Percentiles rank a stretch among this genome's conserved stretches.
Evolutionary conservation across 371 early-diverging fungal species (phyloP).

Genomic region (Saksenaea oblongispora): DNA sequence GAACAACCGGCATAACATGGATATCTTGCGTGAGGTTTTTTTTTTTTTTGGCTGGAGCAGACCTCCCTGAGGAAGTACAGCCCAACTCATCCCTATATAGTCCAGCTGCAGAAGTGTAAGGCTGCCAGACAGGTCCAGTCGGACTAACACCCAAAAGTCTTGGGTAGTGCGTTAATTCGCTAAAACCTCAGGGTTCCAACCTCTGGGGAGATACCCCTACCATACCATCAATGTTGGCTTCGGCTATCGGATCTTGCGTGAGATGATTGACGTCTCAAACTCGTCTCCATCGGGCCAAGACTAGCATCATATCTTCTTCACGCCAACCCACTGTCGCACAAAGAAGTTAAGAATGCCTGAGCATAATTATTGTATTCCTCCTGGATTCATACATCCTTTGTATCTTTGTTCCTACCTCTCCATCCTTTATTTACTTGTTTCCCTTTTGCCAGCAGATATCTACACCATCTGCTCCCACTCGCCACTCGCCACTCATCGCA

Average conservation of each 20-base stretch:
- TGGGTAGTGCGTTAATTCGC: neutral
- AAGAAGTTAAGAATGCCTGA: neutral
- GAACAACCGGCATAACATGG: neutral
- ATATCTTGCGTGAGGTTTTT: neutral
- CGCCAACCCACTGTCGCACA: neutral
- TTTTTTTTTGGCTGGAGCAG: neutral
- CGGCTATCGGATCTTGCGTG: neutral
- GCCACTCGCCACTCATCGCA: too few relatives aligned
- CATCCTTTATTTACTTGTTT: neutral
- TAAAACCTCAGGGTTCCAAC: neutral
- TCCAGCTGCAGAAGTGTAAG: neutral
- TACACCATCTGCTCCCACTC: too few relatives aligned
- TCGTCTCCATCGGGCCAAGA: neutral
- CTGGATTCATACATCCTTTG: neutral
- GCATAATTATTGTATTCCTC: slow-evolving; percentile 1
- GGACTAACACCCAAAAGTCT: neutral
- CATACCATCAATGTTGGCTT: neutral
- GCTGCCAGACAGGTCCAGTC: neutral
- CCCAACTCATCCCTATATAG: neutral
- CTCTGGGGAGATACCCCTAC: neutral
- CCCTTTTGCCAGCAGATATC: too few relatives aligned
- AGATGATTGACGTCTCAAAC: neutral
- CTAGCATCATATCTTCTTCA: neutral
- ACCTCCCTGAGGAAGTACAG: neutral
- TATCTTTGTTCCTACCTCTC: neutral